These are phyloP conservation scores for Verticillium alfalfae DNA, from an alignment of 2,329 filamentous ascomycete genomes.

Conservation along the genomic window DNA sequence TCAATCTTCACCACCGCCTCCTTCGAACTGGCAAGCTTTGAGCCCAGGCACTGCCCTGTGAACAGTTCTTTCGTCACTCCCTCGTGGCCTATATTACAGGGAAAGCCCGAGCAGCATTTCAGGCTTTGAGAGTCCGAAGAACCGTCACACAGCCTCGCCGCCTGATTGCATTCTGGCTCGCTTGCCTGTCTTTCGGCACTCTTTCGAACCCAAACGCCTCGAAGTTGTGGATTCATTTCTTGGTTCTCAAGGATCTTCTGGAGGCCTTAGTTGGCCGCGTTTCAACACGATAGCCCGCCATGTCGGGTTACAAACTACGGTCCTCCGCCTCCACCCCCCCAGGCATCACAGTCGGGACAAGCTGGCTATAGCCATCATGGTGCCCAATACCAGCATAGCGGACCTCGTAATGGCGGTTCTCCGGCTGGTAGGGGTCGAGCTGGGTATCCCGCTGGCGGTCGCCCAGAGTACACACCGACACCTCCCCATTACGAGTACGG, in stretches of 20 bases:
- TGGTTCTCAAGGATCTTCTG: background rate
- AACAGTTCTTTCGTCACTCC: background rate
- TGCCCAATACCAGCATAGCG: slow-evolving; percentile 30
- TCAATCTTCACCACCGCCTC: background rate
- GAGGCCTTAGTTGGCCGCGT: background rate
- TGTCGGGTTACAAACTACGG: slow-evolving; percentile 50
- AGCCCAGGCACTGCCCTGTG: background rate
- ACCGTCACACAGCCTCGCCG: background rate
- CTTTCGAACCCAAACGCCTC: background rate
- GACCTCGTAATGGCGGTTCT: slow-evolving; percentile 30
- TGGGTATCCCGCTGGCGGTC: slow-evolving; percentile 28
- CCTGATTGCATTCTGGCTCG: background rate
- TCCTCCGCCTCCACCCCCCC: slow-evolving; percentile 44
- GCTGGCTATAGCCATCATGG: slow-evolving; percentile 32
- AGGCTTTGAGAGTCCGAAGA: background rate
- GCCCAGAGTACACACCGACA: slow-evolving; percentile 34
- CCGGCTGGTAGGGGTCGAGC: slow-evolving; percentile 31
- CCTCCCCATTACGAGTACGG: slow-evolving; percentile 37
- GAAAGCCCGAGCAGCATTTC: background rate
- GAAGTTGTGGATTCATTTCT: background rate
- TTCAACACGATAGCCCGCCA: slow-evolving; percentile 14
- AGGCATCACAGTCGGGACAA: slow-evolving; percentile 21
- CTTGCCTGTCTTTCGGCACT: background rate
- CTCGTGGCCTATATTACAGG: background rate
- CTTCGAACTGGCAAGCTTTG: background rate